These are phyloP conservation scores for Asterochloris sp. DNA, from an alignment of 139 green algal genomes.

Conservation along the genomic window DNA sequence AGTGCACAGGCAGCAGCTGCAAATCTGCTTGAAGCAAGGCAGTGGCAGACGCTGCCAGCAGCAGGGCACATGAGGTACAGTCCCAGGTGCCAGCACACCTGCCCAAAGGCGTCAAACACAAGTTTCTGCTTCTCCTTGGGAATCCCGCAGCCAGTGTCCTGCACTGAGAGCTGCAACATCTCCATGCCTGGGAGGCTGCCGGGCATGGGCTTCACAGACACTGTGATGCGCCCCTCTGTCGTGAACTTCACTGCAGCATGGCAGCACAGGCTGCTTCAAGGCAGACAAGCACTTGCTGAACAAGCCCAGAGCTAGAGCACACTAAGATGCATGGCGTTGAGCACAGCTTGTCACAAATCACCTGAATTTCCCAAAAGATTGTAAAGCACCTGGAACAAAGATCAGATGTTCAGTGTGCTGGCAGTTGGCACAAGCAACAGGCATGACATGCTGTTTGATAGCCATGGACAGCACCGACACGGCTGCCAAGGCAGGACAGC, in stretches of 20 bases:
- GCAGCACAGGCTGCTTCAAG: too few species aligned
- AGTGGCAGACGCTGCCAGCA: background rate
- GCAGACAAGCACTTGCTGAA: too few species aligned
- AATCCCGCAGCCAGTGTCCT: constrained; percentile 63
- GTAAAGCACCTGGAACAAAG: too few species aligned
- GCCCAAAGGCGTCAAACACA: constrained; percentile 62
- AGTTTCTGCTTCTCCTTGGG: constrained; percentile 40
- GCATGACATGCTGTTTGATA: too few species aligned
- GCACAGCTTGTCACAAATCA: too few species aligned
- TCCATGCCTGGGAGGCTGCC: constrained; percentile 1
- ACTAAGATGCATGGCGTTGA: too few species aligned
- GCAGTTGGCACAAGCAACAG: too few species aligned
- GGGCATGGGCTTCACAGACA: constrained; percentile 3
- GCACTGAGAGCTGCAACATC: constrained; percentile 26
- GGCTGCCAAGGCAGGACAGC: constrained; percentile 49
- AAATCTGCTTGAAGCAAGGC: background rate
- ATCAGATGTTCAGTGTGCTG: too few species aligned
- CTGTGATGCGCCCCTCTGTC: constrained; percentile 33
- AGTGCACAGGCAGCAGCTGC: too few species aligned
- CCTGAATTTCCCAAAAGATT: too few species aligned
- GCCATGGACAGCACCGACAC: constrained; percentile 4
- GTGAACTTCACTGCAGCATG: constrained; percentile 58
- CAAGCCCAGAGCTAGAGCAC: too few species aligned
- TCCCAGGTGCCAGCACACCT: constrained; percentile 21
- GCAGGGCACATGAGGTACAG: background rate